Percentiles rank a stretch among this genome's conserved stretches.
Conservation (phyloP, 345 rosid genomes). For the Eucalyptus marginata region DNA sequence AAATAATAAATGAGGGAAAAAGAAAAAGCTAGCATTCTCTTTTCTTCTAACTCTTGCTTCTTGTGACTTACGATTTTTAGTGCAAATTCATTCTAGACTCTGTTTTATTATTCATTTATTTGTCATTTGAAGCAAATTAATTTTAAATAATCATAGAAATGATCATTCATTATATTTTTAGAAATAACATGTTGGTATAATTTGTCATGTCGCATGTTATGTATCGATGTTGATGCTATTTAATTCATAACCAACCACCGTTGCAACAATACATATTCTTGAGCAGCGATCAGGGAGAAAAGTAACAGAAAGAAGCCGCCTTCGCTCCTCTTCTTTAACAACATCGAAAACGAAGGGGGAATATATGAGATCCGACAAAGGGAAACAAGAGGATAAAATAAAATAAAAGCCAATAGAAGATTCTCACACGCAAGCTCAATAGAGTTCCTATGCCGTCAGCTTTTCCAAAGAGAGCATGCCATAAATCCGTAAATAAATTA, state of each 20-base stretch:
- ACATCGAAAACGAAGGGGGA: neutral
- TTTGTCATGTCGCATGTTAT: too few relatives aligned
- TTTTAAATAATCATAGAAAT: too few relatives aligned
- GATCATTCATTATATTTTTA: too few relatives aligned
- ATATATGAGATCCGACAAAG: neutral
- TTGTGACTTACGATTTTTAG: rapidly evolving
- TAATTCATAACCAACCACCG: neutral
- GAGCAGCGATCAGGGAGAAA: neutral
- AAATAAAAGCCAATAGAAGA: neutral
- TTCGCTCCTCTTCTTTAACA: neutral
- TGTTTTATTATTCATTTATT: too few relatives aligned
- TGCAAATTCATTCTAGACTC: too few relatives aligned
- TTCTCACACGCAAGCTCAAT: neutral
- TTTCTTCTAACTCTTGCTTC: too few relatives aligned
- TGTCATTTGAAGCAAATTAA: too few relatives aligned
- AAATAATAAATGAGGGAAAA: too few relatives aligned
- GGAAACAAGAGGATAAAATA: too few relatives aligned
- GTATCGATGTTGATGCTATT: too few relatives aligned
- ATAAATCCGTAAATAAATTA: neutral
- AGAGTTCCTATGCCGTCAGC: neutral
- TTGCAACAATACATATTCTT: neutral
- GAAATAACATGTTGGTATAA: too few relatives aligned
- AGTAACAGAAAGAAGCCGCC: neutral
- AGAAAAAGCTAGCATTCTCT: too few relatives aligned
- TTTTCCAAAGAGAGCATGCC: neutral